A percentile compares a stretch with the other conserved stretches of the same genome.
Evolutionary conservation across 176 grass and related monocot species (phyloP).

Genomic region (Eragrostis curvula): DNA sequence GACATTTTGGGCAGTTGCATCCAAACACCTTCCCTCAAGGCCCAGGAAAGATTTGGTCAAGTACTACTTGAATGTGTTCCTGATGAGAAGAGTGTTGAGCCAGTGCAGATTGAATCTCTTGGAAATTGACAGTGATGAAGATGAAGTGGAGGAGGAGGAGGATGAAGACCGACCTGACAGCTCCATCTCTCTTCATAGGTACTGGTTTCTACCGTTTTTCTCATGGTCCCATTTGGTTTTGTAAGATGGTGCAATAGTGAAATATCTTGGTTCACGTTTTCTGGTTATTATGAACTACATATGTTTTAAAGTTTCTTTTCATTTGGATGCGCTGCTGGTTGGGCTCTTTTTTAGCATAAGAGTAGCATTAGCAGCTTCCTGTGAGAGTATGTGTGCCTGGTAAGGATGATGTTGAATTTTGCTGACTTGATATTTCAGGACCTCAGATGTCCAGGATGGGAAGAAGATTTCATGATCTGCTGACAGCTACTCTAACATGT

Average conservation of each 20-base stretch:
- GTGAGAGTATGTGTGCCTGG: not conserved
- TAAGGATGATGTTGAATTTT: conserved; percentile 31
- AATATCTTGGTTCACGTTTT: not conserved
- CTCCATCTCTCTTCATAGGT: conserved; percentile 52
- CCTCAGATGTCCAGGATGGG: conserved; percentile 38
- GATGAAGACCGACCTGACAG: conserved; percentile 57
- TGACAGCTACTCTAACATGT: conserved; percentile 42
- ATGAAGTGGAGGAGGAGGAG: conserved; percentile 67
- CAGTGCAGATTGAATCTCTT: conserved; percentile 64
- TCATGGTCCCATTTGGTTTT: conserved; percentile 17
- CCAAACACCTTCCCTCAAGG: conserved; percentile 64
- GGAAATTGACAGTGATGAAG: conserved; percentile 81
- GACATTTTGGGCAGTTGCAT: conserved; percentile 65
- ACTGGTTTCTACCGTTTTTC: conserved; percentile 19
- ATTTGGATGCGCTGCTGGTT: conserved; percentile 18
- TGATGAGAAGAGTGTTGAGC: conserved; percentile 72
- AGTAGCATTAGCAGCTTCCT: conserved; percentile 2
- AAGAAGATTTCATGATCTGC: conserved; percentile 44
- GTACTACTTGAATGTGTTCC: conserved; percentile 94
- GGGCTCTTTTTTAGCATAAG: not conserved
- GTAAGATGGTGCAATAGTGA: not conserved
- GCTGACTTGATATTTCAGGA: conserved; percentile 41
- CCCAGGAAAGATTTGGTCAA: conserved; percentile 58
- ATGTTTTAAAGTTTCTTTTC: not conserved
- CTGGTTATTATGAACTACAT: not conserved